Evolutionary conservation across 1,139 yeast genomes (phyloP).

Genomic region (Pichia terricola): DNA sequence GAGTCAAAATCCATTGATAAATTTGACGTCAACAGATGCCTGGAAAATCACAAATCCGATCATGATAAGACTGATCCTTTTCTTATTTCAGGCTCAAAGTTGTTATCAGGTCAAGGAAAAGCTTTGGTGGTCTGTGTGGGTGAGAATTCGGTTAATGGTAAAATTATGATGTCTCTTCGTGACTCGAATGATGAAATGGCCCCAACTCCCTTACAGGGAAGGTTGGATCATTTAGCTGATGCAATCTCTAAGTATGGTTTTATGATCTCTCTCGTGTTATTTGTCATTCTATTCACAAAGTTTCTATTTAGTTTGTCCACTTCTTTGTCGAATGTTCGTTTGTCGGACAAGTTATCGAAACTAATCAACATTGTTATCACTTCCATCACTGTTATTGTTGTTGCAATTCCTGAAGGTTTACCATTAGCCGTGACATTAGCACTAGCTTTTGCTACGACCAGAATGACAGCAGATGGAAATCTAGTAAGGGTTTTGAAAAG

Average conservation of each 20-base stretch:
- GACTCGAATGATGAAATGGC: slow-evolving; percentile 48
- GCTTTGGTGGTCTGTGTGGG: slow-evolving; percentile 92
- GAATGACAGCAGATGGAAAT: slow-evolving; percentile 96
- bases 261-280: slow-evolving; percentile 69
- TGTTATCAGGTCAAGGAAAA: slow-evolving; percentile 77
- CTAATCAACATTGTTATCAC: slow-evolving; percentile 83
- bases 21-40: slow-evolving; percentile 42
- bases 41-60: slow-evolving; percentile 15
- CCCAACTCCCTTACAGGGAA: slow-evolving; percentile 78
- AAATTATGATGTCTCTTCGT: slow-evolving; percentile 73
- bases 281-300: slow-evolving; percentile 68
- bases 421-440: slow-evolving; percentile 96
- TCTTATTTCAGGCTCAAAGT: slow-evolving; percentile 84
- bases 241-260: slow-evolving; percentile 92
- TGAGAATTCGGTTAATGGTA: slow-evolving; percentile 77
- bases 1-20: slow-evolving; percentile 80
- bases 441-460: slow-evolving; percentile 91
- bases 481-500: slow-evolving; percentile 87
- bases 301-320: slow-evolving; percentile 53
- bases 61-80: slow-evolving; percentile 53
- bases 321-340: slow-evolving; percentile 35
- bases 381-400: slow-evolving; percentile 86
- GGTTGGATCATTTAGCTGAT: slow-evolving; percentile 76
- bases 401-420: slow-evolving; percentile 97
- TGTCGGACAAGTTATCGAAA: slow-evolving; percentile 74